Conservation (phyloP, 2,329 filamentous ascomycete genomes). For the Hypocreales sp. region DNA sequence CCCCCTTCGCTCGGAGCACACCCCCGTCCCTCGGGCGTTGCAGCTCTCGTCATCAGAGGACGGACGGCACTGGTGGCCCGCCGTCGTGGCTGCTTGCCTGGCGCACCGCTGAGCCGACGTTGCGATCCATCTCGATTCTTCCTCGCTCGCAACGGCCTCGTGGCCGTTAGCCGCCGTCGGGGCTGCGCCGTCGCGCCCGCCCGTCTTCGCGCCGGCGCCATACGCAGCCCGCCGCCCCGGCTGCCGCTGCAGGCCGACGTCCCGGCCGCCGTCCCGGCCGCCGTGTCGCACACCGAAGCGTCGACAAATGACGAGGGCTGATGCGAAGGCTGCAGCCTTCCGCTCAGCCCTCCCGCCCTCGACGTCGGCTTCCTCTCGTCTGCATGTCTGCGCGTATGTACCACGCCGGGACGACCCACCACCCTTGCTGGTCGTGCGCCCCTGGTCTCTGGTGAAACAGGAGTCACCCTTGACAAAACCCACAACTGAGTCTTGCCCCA, state of each 20-base stretch:
- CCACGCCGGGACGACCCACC: conserved; percentile 9
- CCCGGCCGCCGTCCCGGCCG: not conserved
- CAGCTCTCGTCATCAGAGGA: no score
- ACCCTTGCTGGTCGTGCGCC: conserved; percentile 5
- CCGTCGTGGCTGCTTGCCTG: conserved; percentile 1
- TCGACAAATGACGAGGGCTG: conserved; percentile 2
- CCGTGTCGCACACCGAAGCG: conserved; percentile 1
- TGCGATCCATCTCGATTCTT: not conserved
- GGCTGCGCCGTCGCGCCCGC: not conserved
- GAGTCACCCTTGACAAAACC: conserved; percentile 6
- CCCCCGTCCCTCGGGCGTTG: no score
- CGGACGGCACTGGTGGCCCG: conserved; percentile 1
- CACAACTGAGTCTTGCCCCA: conserved; percentile 7
- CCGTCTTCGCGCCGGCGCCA: not conserved
- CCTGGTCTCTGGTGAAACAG: conserved; percentile 9
- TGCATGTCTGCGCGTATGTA: no score
- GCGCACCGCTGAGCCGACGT: conserved; percentile 3
- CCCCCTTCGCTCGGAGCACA: not conserved
- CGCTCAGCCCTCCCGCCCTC: conserved; percentile 10
- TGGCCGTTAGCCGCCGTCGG: not conserved
- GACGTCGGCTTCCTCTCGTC: conserved; percentile 3
- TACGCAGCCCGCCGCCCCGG: not conserved
- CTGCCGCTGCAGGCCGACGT: not conserved
- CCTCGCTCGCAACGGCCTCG: conserved; percentile 1
- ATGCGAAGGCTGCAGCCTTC: conserved; percentile 9